Base-by-base conservation (phyloP, 2,329 filamentous ascomycete species). In the Calonectria pseudoturangicola region DNA sequence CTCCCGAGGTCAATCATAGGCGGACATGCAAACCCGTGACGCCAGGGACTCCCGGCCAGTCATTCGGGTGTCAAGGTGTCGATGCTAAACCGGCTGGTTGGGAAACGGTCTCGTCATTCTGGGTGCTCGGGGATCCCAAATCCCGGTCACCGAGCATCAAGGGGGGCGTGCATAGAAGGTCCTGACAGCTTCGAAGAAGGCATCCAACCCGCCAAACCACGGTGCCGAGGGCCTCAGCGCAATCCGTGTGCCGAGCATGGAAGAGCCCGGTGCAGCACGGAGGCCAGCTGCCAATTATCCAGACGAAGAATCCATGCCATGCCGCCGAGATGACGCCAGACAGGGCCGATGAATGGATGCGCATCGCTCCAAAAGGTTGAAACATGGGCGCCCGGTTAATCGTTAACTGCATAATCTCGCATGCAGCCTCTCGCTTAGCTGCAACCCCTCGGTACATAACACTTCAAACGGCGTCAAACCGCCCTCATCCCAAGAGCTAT, bases 301-400 rank as follows among this genome's bases (percentile, higher is more conserved):
- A 45, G 68, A 66, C 54, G 43, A 21, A 30, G 36, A 67, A 65
- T 63, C 58, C 64, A 48, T 72, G 65, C 28, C 64, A 70, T 67
- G 45, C 58, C 64, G 65, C 70, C 65, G 70, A 72, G 65, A 72
- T 72, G 70, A 72, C 70, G 65, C 70, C 58, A 68, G 70, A 60
- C 67, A 72, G 65, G 70, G 56, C 64, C 47, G 65, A 64, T 41
- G 67, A 50, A 36, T 36, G 56, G 30, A 58, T 58, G 41, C 33
- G 27, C 28, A 51, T 47, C 28, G 69, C 43, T 66, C 41, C 50
- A 58, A 71, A 63, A 30, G 30, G 39, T 43, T 45, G 39, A 54
- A 43, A 54, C 27, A 36, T 33, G 33, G 36, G 41, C 54, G 62
- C 50, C 30, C 43, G 45, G 54, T 8, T 47, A 50, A 62, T 47